phyloP scores from a whole-genome alignment of 305 asterid genomes.

The Fraxinus nigra region DNA sequence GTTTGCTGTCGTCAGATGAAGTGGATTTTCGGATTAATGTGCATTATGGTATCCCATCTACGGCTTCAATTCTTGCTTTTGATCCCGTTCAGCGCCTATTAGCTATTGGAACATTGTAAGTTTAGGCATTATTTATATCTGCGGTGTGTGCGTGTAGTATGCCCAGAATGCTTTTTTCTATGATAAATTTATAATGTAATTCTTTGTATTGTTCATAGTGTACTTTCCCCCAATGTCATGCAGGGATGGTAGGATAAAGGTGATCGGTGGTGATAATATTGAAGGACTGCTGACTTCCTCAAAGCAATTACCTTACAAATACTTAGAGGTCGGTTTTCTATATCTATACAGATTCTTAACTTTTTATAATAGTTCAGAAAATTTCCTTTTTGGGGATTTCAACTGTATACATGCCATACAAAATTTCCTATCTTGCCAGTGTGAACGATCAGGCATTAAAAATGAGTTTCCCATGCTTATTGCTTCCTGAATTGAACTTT shows the following conservation, averaged over 20 bases:
- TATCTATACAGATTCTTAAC: conserved; percentile 3
- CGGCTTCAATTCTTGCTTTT: conserved; percentile 82
- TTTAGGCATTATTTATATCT: background rate
- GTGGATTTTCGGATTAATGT: conserved; percentile 57
- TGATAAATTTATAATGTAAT: background rate
- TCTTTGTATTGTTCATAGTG: conserved; percentile 13
- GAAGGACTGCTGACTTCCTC: conserved; percentile 81
- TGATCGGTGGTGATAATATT: conserved; percentile 84
- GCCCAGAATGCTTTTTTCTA: background rate
- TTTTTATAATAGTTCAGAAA: background rate
- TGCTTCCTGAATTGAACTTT: background rate
- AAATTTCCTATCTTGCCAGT: background rate
- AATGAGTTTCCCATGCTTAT: background rate
- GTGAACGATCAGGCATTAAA: background rate
- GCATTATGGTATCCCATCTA: conserved; percentile 83
- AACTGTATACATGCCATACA: background rate
- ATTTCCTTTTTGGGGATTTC: conserved; percentile 5
- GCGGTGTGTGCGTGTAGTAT: background rate
- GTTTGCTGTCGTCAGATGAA: conserved; percentile 51
- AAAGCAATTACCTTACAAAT: conserved; percentile 68
- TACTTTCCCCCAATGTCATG: conserved; percentile 15
- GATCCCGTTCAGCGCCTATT: conserved; percentile 83
- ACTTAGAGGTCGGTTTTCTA: conserved; percentile 66
- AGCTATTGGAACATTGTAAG: conserved; percentile 86
- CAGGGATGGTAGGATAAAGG: conserved; percentile 95